phyloP scores from a whole-genome alignment of 2,329 filamentous ascomycete genomes.

The Zasmidium angulare region DNA sequence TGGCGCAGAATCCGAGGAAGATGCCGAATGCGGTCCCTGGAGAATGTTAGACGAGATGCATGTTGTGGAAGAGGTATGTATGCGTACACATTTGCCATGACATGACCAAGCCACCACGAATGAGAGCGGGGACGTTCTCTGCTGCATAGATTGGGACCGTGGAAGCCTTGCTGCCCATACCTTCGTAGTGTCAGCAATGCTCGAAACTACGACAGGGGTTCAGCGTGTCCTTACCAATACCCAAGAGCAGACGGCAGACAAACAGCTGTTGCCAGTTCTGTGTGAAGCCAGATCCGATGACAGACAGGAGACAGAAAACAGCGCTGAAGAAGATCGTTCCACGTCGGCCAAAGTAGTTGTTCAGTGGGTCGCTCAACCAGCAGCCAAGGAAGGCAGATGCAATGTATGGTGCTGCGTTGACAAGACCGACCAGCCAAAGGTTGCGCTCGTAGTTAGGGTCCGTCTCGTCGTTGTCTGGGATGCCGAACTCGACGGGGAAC shows the following conservation, averaged over 20 bases:
- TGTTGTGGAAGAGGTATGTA: too few relatives aligned
- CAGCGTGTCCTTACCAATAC: too few relatives aligned
- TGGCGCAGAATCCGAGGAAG: constrained; percentile 45
- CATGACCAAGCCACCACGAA: constrained; percentile 59
- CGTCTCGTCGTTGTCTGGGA: constrained; percentile 22
- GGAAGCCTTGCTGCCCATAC: constrained; percentile 47
- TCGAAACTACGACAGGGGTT: too few relatives aligned
- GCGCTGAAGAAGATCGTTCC: constrained; percentile 42
- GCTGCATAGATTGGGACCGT: constrained; percentile 53
- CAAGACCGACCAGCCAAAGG: constrained; percentile 63
- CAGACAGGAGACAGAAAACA: constrained; percentile 63
- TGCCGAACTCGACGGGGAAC: constrained; percentile 43
- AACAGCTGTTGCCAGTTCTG: constrained; percentile 53
- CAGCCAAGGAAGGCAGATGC: constrained; percentile 35
- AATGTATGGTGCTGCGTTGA: constrained; percentile 62
- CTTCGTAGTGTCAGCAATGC: too few relatives aligned
- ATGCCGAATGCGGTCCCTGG: constrained; percentile 52
- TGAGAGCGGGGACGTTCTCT: constrained; percentile 55
- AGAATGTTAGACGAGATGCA: too few relatives aligned
- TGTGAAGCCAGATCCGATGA: constrained; percentile 64
- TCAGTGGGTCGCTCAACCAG: constrained; percentile 45
- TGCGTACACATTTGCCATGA: constrained; percentile 51
- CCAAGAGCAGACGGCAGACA: constrained; percentile 38
- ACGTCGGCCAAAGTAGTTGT: constrained; percentile 36
- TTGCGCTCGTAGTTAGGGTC: constrained; percentile 44